phyloP scores from a whole-genome alignment of 2,329 filamentous ascomycete genomes.

The Helotiales sp. region DNA sequence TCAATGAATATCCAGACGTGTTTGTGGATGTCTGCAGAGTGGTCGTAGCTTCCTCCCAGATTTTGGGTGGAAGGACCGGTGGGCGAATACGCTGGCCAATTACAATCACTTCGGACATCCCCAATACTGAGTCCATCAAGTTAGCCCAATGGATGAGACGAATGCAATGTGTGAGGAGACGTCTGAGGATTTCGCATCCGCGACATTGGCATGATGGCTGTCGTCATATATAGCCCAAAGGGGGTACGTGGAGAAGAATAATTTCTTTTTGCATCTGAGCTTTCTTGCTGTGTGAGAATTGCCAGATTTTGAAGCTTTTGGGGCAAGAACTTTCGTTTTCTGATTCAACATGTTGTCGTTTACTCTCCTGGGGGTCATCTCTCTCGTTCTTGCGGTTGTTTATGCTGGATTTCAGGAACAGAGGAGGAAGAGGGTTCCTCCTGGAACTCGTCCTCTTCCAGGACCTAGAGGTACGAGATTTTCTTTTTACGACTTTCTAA shows the following conservation, averaged over 20 bases:
- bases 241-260: too few relatives aligned
- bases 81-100: too few relatives aligned
- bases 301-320: background rate
- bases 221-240: background rate
- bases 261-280: background rate
- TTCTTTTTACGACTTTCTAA: background rate
- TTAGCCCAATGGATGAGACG: background rate
- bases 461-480: slow-evolving; percentile 29
- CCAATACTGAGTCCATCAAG: slow-evolving; percentile 5
- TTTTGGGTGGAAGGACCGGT: too few relatives aligned
- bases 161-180: background rate
- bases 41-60: too few relatives aligned
- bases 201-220: background rate
- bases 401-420: slow-evolving; percentile 11
- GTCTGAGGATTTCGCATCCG: background rate
- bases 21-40: too few relatives aligned
- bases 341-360: slow-evolving; percentile 15
- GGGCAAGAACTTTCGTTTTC: background rate
- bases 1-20: too few relatives aligned
- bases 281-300: background rate
- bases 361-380: slow-evolving; percentile 8
- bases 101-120: slow-evolving; percentile 6
- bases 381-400: slow-evolving; percentile 16
- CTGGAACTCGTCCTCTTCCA: slow-evolving; percentile 28
- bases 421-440: slow-evolving; percentile 27